Evolutionary conservation across 208 protist species (phyloP), one percentile per base, ranked within the genome.

Genomic region (Trypanosoma theileri): DNA sequence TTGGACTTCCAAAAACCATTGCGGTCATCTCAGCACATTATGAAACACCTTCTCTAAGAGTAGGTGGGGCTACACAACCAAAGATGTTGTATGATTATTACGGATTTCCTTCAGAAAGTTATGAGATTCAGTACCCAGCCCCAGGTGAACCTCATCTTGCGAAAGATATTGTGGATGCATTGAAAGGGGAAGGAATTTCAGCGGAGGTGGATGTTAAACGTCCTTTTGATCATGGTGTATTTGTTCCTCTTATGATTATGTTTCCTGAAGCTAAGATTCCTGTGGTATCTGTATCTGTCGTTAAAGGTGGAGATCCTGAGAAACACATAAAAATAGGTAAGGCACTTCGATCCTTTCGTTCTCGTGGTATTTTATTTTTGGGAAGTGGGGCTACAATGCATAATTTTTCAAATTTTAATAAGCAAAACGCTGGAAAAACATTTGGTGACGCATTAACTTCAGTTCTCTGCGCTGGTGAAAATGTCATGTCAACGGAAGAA

Each of bases 221-320:
- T 31, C 78, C 77, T 50, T 85, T 79, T 26, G 94, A 97, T 63
- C 93, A 98, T 76, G 94, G 93, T 26, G 77, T 91, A 4, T 98
- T 92, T 69, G 71, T 94, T 41, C 82, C 87, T 40, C 69, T 97
- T 8, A 82, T 88, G 61, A 45, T 84, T 19, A 86, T 93, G 62
- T 95, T 94, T 57, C 88, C 85, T 14, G 67, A 90, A 24, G 93
- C 89, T 40, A 77, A 89, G 70, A 85, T 98, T n/a, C 93, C 93
- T 51, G 80, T 97, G 0, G 59, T 98, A 16, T 84, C 89, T 48
- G 28, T 98, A n/a, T 96, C 87, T 42, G 58, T 97, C 19, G 55
- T 88, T 40, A 21, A 26, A 14, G 74, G 59, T 13, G 70, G 89
- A 22, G 80, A 92, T 60, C 71, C 86, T 1, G 66, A n/a, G n/a